Percentiles rank a stretch among this genome's conserved stretches.
Evolutionary conservation across 208 protist genomes (phyloP).

Genomic region (Trypanosoma cruzi): DNA sequence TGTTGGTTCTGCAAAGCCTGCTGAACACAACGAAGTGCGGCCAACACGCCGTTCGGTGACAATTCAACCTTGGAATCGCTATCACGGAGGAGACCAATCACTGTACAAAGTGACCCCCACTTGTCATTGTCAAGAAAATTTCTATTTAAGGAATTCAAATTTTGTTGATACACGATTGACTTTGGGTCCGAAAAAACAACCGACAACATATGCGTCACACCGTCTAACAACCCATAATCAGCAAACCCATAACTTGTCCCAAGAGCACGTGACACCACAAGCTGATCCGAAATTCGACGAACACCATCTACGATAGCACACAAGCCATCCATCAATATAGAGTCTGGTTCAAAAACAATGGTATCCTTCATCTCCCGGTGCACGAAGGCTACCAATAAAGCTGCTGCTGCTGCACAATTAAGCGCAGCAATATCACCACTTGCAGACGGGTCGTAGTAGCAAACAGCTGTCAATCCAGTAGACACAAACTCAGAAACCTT

Average conservation of each 20-base stretch:
- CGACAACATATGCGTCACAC: slow-evolving; percentile 86
- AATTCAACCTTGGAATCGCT: slow-evolving; percentile 72
- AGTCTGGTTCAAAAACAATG: slow-evolving; percentile 66
- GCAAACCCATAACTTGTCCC: slow-evolving; percentile 90
- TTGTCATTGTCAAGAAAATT: slow-evolving; percentile 60
- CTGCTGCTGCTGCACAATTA: slow-evolving; percentile 71
- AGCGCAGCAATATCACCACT: slow-evolving; percentile 39
- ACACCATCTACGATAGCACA: slow-evolving; percentile 51
- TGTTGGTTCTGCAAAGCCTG: slow-evolving; percentile 65
- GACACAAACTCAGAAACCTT: slow-evolving; percentile 65
- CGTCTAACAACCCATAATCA: slow-evolving; percentile 89
- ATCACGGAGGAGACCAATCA: slow-evolving; percentile 75
- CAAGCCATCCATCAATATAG: slow-evolving; percentile 46
- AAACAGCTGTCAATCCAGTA: slow-evolving; percentile 59
- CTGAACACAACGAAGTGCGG: slow-evolving; percentile 72
- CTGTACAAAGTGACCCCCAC: slow-evolving; percentile 45
- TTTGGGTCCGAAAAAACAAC: slow-evolving; percentile 79
- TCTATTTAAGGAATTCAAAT: background rate
- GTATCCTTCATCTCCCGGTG: slow-evolving; percentile 86
- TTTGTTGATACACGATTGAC: slow-evolving; percentile 63
- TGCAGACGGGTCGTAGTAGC: slow-evolving; percentile 55
- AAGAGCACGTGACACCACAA: slow-evolving; percentile 55
- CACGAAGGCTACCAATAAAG: slow-evolving; percentile 75
- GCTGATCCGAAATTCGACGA: slow-evolving; percentile 27
- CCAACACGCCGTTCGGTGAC: slow-evolving; percentile 81